These are phyloP conservation scores for Sporothrix inflata DNA, from an alignment of 2,329 filamentous ascomycete species.

Conservation along the genomic window DNA sequence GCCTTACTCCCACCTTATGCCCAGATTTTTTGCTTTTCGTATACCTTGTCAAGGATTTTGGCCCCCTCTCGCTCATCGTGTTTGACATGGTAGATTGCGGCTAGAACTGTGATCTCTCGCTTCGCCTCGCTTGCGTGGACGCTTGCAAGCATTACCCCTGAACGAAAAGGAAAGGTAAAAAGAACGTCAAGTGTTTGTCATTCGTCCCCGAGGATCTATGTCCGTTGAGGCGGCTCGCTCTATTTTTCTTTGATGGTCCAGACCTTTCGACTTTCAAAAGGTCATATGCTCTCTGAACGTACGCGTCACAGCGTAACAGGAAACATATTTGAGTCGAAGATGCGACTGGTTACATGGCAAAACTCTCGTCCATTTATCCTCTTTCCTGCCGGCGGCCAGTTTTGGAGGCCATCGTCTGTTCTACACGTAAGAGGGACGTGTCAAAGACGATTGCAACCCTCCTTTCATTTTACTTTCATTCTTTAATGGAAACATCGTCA, in stretches of 20 bases:
- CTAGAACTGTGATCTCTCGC: conserved; percentile 5
- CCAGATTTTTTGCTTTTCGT: too few relatives aligned
- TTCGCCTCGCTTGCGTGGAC: conserved; percentile 12
- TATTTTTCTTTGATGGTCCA: not conserved
- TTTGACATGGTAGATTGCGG: not conserved
- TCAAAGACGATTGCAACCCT: not conserved
- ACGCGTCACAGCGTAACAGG: not conserved
- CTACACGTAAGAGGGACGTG: too few relatives aligned
- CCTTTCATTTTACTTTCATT: not conserved
- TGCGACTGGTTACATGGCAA: not conserved
- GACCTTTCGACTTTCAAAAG: not conserved
- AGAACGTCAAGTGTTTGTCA: not conserved
- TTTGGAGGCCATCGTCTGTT: not conserved
- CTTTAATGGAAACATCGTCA: not conserved
- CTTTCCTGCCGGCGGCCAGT: not conserved
- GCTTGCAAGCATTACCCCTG: conserved; percentile 17
- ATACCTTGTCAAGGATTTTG: too few relatives aligned
- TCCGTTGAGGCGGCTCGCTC: not conserved
- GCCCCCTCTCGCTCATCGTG: too few relatives aligned
- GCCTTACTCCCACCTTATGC: too few relatives aligned
- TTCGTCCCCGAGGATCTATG: not conserved
- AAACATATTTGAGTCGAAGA: not conserved
- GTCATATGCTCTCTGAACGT: too few relatives aligned
- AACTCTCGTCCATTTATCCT: not conserved
- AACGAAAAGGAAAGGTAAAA: too few relatives aligned